Evolutionary conservation across 2,329 filamentous ascomycete genomes (phyloP).

Genomic region (Xylariaceae sp.): DNA sequence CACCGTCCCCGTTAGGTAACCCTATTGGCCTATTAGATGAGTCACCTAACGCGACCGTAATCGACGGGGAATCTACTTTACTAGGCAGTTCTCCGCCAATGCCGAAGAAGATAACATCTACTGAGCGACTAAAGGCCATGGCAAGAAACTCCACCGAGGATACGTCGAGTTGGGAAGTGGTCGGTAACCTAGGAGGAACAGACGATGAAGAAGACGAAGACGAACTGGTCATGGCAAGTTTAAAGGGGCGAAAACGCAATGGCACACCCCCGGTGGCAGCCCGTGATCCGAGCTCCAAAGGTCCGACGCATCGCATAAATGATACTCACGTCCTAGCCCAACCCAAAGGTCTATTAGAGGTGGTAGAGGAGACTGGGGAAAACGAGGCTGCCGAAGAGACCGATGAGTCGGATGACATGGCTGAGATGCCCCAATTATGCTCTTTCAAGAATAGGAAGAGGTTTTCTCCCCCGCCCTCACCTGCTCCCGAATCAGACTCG

Average conservation of each 20-base stretch:
- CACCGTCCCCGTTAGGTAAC: slow-evolving; percentile 38
- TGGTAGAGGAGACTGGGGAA: slow-evolving; percentile 18
- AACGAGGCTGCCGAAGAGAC: slow-evolving; percentile 13
- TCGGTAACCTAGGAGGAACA: slow-evolving; percentile 35
- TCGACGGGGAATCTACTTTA: slow-evolving; percentile 38
- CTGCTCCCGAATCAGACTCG: slow-evolving; percentile 4
- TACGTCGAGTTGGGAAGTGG: slow-evolving; percentile 56
- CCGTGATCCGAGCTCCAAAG: slow-evolving; percentile 8
- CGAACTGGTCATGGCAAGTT: slow-evolving; percentile 33
- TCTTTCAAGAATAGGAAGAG: slow-evolving; percentile 35
- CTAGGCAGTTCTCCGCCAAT: slow-evolving; percentile 41
- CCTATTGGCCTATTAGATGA: slow-evolving; percentile 28
- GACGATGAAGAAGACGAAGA: slow-evolving; percentile 39
- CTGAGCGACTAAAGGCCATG: slow-evolving; percentile 55
- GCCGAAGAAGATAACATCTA: slow-evolving; percentile 59
- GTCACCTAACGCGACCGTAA: slow-evolving; percentile 32
- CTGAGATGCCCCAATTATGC: slow-evolving; percentile 32
- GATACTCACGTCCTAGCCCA: slow-evolving; percentile 20
- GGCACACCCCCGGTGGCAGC: slow-evolving; percentile 7
- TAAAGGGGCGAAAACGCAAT: slow-evolving; percentile 19
- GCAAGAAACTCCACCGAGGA: slow-evolving; percentile 55
- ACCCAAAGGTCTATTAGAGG: slow-evolving; percentile 8
- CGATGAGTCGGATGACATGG: slow-evolving; percentile 29
- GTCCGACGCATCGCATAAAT: slow-evolving; percentile 21
- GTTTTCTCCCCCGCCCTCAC: slow-evolving; percentile 29